Conservation (phyloP, 257 asterid genomes). For the Lantana camara region DNA sequence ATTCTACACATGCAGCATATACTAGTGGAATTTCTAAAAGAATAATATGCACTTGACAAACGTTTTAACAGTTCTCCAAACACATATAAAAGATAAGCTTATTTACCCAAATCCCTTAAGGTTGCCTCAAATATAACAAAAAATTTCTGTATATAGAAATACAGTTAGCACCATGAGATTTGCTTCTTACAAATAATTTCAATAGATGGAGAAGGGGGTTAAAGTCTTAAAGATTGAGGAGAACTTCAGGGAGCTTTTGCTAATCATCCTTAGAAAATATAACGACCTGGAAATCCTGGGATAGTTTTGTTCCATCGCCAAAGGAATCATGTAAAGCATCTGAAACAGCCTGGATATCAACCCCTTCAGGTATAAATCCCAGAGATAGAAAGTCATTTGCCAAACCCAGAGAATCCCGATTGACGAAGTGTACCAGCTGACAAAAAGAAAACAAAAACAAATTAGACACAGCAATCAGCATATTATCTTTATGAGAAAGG, state of each 20-base stretch:
- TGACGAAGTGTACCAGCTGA: conserved; percentile 98
- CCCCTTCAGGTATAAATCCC: conserved; percentile 95
- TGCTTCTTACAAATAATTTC: no score
- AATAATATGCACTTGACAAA: neutral
- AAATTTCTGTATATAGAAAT: no score
- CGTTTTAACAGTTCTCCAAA: conserved; percentile 15
- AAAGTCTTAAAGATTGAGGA: no score
- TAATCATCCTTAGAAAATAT: neutral
- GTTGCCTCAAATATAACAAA: no score
- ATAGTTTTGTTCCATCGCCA: conserved; percentile 74
- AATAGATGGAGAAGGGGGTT: no score
- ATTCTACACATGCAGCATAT: neutral
- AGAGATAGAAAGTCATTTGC: conserved; percentile 93
- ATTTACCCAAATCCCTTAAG: no score
- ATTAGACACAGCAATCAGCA: conserved; percentile 9
- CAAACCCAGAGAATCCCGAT: conserved; percentile 89
- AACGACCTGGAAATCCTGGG: conserved; percentile 94
- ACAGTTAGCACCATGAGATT: no score
- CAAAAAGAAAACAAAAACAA: conserved; percentile 26
- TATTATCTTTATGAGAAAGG: conserved; percentile 5
- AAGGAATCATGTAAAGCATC: conserved; percentile 86
- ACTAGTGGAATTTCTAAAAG: neutral
- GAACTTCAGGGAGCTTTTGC: no score
- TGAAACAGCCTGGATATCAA: conserved; percentile 70
- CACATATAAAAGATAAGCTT: neutral